These are phyloP conservation scores for Russula ochroleuca DNA, from an alignment of 768 basidiomycete species.

Conservation along the genomic window DNA sequence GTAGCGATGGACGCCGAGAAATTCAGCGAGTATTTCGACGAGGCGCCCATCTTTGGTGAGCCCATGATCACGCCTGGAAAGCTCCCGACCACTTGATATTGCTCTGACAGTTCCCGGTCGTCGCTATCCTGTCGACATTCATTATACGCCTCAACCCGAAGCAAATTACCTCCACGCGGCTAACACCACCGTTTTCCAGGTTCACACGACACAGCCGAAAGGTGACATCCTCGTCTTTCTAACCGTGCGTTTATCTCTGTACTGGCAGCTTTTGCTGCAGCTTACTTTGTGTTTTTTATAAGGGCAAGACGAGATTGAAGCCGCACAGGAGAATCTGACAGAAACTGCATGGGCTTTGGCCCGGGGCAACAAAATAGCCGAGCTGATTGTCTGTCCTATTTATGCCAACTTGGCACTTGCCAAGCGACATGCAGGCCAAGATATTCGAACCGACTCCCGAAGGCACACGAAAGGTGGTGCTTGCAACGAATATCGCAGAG, in stretches of 20 bases:
- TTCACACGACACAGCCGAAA: constrained; percentile 96
- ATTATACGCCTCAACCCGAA: constrained; percentile 98
- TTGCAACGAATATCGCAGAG: constrained; percentile 98
- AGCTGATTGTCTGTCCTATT: constrained; percentile 94
- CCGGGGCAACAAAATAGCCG: constrained; percentile 95
- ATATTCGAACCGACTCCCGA: constrained; percentile 99
- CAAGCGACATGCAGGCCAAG: constrained; percentile 98
- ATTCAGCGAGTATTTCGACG: constrained; percentile 96
- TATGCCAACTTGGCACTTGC: constrained; percentile 78
- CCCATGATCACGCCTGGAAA: constrained; percentile 7
- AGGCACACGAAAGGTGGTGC: constrained; percentile 93
- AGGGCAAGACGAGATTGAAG: constrained; percentile 99
- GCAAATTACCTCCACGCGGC: constrained; percentile 98
- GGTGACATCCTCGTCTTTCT: constrained; percentile 98
- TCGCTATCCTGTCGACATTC: constrained; percentile 95
- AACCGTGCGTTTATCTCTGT: constrained; percentile 52
- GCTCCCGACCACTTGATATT: neutral
- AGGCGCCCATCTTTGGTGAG: constrained; percentile 86
- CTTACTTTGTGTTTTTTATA: constrained; percentile 33
- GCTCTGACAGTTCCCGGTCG: constrained; percentile 79
- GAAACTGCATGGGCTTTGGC: constrained; percentile 91
- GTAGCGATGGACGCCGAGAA: constrained; percentile 98
- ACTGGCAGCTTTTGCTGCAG: neutral
- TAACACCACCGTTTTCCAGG: constrained; percentile 98
- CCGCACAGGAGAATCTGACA: constrained; percentile 91